Evolutionary conservation across 1,284 basidiomycete genomes (phyloP).

Genomic region (Malassezia nana): DNA sequence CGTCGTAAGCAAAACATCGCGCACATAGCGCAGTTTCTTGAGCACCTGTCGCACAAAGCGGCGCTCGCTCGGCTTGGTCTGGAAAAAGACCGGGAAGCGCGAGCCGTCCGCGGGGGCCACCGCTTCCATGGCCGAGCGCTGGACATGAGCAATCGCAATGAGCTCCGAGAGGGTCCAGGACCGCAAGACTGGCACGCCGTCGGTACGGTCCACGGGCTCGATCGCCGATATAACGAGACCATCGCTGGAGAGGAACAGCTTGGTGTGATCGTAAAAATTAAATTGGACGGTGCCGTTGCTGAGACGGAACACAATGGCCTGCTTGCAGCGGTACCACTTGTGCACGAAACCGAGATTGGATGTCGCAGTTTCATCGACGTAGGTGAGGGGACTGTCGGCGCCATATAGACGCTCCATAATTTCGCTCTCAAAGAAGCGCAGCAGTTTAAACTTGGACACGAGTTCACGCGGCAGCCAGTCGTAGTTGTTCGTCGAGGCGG

Average conservation of each 20-base stretch:
- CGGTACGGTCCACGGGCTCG: slow-evolving; percentile 48
- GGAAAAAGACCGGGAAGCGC: slow-evolving; percentile 12
- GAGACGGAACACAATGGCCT: slow-evolving; percentile 90
- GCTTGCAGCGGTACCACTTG: slow-evolving; percentile 89
- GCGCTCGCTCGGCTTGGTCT: slow-evolving; percentile 24
- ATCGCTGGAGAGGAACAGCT: slow-evolving; percentile 72
- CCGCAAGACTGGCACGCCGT: slow-evolving; percentile 70
- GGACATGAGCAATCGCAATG: slow-evolving; percentile 56
- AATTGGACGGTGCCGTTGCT: slow-evolving; percentile 92
- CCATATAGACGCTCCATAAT: slow-evolving; percentile 45
- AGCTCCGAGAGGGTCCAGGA: slow-evolving; percentile 67
- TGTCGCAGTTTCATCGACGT: slow-evolving; percentile 64
- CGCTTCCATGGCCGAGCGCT: slow-evolving; percentile 27
- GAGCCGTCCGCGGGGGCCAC: slow-evolving; percentile 3
- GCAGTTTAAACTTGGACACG: slow-evolving; percentile 31
- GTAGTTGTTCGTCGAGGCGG: neutral
- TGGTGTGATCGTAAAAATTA: slow-evolving; percentile 97
- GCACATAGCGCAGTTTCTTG: slow-evolving; percentile 25
- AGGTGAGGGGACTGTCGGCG: slow-evolving; percentile 66
- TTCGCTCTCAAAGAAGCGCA: slow-evolving; percentile 43
- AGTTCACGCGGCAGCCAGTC: slow-evolving; percentile 25
- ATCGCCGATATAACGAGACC: slow-evolving; percentile 76
- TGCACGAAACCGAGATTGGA: slow-evolving; percentile 88
- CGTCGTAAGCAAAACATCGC: slow-evolving; percentile 21
- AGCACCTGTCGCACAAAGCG: slow-evolving; percentile 23